Base-by-base conservation (phyloP, 768 basidiomycete genomes). In the Coprinopsis cinerea region DNA sequence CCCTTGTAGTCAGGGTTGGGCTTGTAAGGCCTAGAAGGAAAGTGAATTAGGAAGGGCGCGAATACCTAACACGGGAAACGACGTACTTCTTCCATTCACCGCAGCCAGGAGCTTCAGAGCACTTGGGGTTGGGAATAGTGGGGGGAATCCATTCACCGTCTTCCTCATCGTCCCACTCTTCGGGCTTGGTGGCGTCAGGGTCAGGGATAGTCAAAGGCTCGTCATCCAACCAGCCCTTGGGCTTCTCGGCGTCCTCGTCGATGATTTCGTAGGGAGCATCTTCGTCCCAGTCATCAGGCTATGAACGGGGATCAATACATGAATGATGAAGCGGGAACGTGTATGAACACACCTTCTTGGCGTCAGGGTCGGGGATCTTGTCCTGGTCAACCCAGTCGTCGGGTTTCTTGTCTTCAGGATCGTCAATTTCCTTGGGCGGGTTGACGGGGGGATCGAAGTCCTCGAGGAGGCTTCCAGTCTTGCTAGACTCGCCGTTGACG, bases 81-180 rank as follows among this genome's bases (percentile, higher is more conserved):
- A 60, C 74, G 28, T 64, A 88, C 83, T 80, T 81, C 64, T 83
- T 84, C 95, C 95, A 99, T 67, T 85, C 83, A 62, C 96, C 96
- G 61, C 96, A 99, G 24, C 96, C 96, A 59, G 92, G 81, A 53
- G 82, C 94, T 49, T 83, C 87, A 55, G 81, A 74, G 64, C 96
- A 98, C 64, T 82, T 87, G 55, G 95, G 90, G 79, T 99, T 99
- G 52, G 78, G 69, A 49, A 98, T 75, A 49, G 82, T 82, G 25
- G 96, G 94, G 5, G 94, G 78, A 56, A 98, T 81, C 93, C 93
- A 99, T 64, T 98, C 95, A 66, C 96, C 96, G 58, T 99, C 95
- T 65, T 98, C 96, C 64, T 97, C 96, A 59, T 97, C 95, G 61
- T 96, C 93, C 96, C 96, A 99, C 67, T 99, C 96, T 64, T 99